These are phyloP conservation scores for Ramaria rubella DNA, from an alignment of 768 basidiomycete species.

Conservation along the genomic window DNA sequence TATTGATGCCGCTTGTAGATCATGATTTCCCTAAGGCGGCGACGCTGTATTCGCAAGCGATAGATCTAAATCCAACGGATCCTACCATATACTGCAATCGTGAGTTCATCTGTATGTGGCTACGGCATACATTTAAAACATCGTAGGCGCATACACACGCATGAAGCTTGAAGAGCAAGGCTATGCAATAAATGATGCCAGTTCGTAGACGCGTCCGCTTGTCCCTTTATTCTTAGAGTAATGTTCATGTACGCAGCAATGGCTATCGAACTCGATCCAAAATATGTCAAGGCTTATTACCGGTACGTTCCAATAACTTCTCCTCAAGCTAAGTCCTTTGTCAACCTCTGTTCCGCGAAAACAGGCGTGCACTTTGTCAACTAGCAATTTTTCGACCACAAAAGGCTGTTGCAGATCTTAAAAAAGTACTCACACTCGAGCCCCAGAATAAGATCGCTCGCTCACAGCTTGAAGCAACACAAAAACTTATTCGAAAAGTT, in stretches of 20 bases:
- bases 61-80: constrained; percentile 83
- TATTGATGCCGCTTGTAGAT: constrained; percentile 27
- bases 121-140: not conserved
- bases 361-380: constrained; percentile 82
- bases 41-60: constrained; percentile 73
- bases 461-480: constrained; percentile 76
- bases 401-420: constrained; percentile 80
- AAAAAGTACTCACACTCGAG: constrained; percentile 75
- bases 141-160: constrained; percentile 62
- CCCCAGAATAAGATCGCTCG: constrained; percentile 79
- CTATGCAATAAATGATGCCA: constrained; percentile 81
- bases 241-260: constrained; percentile 41
- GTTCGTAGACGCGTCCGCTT: constrained; percentile 39
- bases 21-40: constrained; percentile 77
- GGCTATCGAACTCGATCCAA: constrained; percentile 82
- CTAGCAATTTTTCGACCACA: constrained; percentile 87
- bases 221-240: not conserved
- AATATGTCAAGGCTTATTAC: constrained; percentile 87
- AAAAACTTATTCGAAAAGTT: constrained; percentile 83
- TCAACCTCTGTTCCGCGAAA: constrained; percentile 1
- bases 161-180: constrained; percentile 94
- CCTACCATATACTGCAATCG: constrained; percentile 92
- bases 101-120: constrained; percentile 11
- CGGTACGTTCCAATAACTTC: constrained; percentile 45
- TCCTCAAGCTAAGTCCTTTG: not conserved